phyloP scores from a whole-genome alignment of 1,284 basidiomycete species.

The Megacollybia platyphylla region DNA sequence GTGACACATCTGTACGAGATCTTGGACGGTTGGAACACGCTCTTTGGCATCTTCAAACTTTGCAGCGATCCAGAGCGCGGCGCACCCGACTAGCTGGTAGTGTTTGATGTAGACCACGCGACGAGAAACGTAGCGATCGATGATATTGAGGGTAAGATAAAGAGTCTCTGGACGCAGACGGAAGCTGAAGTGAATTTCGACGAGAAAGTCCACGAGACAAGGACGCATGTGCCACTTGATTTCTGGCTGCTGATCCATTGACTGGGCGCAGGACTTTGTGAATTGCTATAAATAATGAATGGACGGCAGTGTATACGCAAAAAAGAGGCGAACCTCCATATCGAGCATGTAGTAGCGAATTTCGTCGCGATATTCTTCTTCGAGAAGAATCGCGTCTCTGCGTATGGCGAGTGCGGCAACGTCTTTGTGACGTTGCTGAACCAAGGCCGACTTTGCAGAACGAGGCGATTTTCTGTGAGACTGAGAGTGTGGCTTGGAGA shows the following conservation, averaged over 20 bases:
- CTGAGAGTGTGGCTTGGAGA: slow-evolving; percentile 53
- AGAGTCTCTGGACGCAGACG: slow-evolving; percentile 95
- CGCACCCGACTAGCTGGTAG: slow-evolving; percentile 98
- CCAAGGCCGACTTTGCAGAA: slow-evolving; percentile 41
- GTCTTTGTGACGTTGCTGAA: slow-evolving; percentile 56
- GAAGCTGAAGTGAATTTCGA: slow-evolving; percentile 97
- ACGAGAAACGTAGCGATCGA: slow-evolving; percentile 98
- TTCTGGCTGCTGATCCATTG: slow-evolving; percentile 99
- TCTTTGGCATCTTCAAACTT: slow-evolving; percentile 99
- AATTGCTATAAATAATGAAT: slow-evolving; percentile 36
- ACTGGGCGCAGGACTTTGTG: slow-evolving; percentile 82
- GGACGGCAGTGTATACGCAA: background rate
- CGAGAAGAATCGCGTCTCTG: slow-evolving; percentile 59
- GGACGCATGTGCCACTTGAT: slow-evolving; percentile 98
- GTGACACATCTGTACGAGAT: slow-evolving; percentile 90
- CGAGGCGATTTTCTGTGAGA: slow-evolving; percentile 48
- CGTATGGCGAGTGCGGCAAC: slow-evolving; percentile 36
- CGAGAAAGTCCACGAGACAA: slow-evolving; percentile 95
- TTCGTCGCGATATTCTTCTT: slow-evolving; percentile 94
- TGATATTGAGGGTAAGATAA: slow-evolving; percentile 96
- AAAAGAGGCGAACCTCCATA: slow-evolving; percentile 77
- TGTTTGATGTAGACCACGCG: slow-evolving; percentile 96
- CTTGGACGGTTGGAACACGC: slow-evolving; percentile 89
- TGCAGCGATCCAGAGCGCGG: slow-evolving; percentile 96
- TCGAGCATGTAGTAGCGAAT: slow-evolving; percentile 89